Evolutionary conservation across 345 rosid genomes (phyloP).

Genomic region (Arabidopsis arenosa): DNA sequence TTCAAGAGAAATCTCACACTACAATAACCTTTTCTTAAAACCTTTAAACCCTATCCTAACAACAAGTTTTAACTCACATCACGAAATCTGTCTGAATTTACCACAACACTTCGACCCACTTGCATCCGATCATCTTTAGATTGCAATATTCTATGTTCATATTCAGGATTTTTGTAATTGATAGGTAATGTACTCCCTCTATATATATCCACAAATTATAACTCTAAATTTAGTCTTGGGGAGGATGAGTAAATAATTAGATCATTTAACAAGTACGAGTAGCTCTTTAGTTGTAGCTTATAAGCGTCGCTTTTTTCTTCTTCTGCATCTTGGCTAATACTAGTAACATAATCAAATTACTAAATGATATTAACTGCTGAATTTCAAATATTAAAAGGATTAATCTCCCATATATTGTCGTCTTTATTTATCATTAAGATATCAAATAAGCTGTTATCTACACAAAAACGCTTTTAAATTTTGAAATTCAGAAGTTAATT

Average conservation of each 20-base stretch:
- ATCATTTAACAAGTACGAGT: background rate
- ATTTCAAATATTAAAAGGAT: background rate
- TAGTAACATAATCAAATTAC: constrained; percentile 6
- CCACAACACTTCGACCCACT: background rate
- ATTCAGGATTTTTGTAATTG: background rate
- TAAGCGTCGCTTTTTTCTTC: background rate
- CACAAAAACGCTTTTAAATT: constrained; percentile 20
- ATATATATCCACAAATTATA: background rate
- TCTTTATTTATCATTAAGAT: constrained; percentile 23
- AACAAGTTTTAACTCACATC: background rate
- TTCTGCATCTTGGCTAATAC: background rate
- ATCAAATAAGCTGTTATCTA: constrained; percentile 19
- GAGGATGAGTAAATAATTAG: background rate
- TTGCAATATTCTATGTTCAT: background rate
- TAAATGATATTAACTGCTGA: constrained; percentile 1
- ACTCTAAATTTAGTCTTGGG: constrained; percentile 6
- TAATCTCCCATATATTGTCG: constrained; percentile 15
- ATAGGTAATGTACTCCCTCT: background rate
- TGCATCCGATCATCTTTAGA: background rate
- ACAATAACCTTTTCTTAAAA: background rate
- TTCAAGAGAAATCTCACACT: background rate
- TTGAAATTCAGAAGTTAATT: background rate
- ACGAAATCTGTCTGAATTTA: background rate
- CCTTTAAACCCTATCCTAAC: background rate
- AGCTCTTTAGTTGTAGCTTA: background rate